Conservation (phyloP, 2,329 filamentous ascomycete genomes). For the Aspergillus amoenus region DNA sequence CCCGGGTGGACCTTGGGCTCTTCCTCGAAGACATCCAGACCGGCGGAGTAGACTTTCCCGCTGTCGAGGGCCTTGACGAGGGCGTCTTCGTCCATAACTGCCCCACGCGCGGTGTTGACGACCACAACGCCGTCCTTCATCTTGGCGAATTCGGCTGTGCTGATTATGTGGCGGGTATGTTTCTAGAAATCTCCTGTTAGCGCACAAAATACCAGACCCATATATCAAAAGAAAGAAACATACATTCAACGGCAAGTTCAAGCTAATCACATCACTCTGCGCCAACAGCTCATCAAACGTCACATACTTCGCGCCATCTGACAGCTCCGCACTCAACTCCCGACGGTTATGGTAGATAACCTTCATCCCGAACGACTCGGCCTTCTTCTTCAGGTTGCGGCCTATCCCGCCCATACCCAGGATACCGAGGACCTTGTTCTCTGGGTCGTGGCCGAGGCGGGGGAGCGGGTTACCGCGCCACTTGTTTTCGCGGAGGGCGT, state of each 20-base stretch:
- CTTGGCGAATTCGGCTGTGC: constrained; percentile 65
- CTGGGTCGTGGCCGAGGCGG: constrained; percentile 71
- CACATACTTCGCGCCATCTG: constrained; percentile 48
- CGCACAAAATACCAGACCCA: too few relatives aligned
- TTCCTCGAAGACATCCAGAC: constrained; percentile 80
- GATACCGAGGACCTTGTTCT: constrained; percentile 76
- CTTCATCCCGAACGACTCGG: constrained; percentile 72
- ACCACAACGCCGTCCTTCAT: constrained; percentile 79
- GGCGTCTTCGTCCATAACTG: constrained; percentile 77
- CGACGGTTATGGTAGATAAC: constrained; percentile 74
- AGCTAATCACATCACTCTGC: constrained; percentile 72
- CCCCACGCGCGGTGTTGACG: constrained; percentile 79
- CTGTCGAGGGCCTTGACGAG: constrained; percentile 70
- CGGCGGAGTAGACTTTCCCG: constrained; percentile 68
- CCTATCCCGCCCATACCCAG: constrained; percentile 87
- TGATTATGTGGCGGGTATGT: constrained; percentile 74
- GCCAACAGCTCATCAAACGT: constrained; percentile 70
- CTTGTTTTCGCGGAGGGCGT: constrained; percentile 62
- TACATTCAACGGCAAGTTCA: constrained; percentile 81
- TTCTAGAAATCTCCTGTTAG: constrained; percentile 35
- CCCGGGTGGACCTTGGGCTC: constrained; percentile 76
- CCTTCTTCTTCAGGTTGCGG: constrained; percentile 71
- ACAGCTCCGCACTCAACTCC: constrained; percentile 54
- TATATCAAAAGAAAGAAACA: constrained; percentile 29
- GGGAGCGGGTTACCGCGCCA: constrained; percentile 62